Evolutionary conservation across 192 early-diverging fungal genomes (phyloP), one percentile per base, ranked within the genome.

Genomic region (Dissophora ornata): DNA sequence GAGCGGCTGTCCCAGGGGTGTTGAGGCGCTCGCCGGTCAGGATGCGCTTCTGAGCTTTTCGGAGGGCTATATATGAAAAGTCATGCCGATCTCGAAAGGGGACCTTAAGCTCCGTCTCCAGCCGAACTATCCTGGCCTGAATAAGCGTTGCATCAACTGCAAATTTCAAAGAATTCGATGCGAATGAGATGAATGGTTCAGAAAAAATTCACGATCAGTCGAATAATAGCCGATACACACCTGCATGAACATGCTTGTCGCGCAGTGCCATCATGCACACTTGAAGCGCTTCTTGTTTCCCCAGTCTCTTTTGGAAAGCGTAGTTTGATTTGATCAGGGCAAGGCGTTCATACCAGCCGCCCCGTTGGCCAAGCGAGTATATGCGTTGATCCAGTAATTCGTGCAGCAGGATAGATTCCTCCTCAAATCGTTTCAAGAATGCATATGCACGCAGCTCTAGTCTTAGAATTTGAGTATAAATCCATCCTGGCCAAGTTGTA

Each of bases 281-380:
- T 54, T 80, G 69, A n/a, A 82, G 53, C 0, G 81, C 80, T 36
- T 79, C 66, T 9, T 86, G 81, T 33, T 80, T 77, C 21, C 55
- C 65, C 4, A 67, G 38, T 6, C 69, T 67, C 33, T 77, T 77
- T 3, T 77, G 42, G 8, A 62, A 67, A 22, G 88, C 61, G 46
- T 89, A 84, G 18, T 80, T 83, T n/a, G 80, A 81, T 51, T 90
- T 82, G 15, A 92, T 57, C 11, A 92, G 64, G 2, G 87, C 81
- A 6, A 92, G 69, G 21, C 90, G 80, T 34, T 90, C 88, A 51
- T 90, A 90, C 90, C 90, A 92, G 4, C 74, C 64, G 18, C 90
- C 90, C 22, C 90, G 79, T 28, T 79, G 74, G 24, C 82, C 83
- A 8, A 88, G 53, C 0, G 80, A 78, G 36, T 90, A 92, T 8